Evolutionary conservation across 2,329 filamentous ascomycete species (phyloP).

Genomic region (Diaporthe amygdali): DNA sequence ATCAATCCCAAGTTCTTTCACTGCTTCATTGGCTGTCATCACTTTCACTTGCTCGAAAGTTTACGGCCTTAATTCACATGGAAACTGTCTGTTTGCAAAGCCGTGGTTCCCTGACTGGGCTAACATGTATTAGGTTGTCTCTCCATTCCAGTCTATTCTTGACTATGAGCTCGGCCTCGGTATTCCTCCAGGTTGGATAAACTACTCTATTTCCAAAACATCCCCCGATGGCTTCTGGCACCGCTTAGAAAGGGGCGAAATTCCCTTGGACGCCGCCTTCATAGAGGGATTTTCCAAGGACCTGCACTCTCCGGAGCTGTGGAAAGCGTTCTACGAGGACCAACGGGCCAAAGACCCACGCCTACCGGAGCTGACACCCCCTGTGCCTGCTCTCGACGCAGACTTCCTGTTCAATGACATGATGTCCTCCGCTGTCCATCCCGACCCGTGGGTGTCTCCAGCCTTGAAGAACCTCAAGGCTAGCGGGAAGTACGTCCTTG

Average conservation of each 20-base stretch:
- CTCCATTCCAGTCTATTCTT: slow-evolving; percentile 90
- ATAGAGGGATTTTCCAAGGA: slow-evolving; percentile 79
- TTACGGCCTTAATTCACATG: background rate
- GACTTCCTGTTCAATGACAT: slow-evolving; percentile 87
- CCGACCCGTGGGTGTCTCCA: slow-evolving; percentile 89
- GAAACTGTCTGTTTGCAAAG: background rate
- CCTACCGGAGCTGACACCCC: slow-evolving; percentile 53
- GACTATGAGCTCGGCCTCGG: slow-evolving; percentile 80
- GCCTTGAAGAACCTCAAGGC: slow-evolving; percentile 73
- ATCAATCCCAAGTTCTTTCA: background rate
- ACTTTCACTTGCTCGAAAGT: background rate
- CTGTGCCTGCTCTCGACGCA: slow-evolving; percentile 75
- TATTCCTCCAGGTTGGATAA: slow-evolving; percentile 90
- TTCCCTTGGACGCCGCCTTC: slow-evolving; percentile 75
- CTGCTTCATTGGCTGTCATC: slow-evolving; percentile 17
- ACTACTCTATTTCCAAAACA: slow-evolving; percentile 82
- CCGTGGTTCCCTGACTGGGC: slow-evolving; percentile 14
- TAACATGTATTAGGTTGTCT: slow-evolving; percentile 70
- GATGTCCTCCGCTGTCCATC: slow-evolving; percentile 74
- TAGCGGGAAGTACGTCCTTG: slow-evolving; percentile 72
- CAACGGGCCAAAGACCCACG: slow-evolving; percentile 48
- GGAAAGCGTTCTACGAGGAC: slow-evolving; percentile 67
- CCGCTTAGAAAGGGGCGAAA: slow-evolving; percentile 81
- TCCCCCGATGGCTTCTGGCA: slow-evolving; percentile 87
- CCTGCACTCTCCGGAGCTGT: slow-evolving; percentile 68